Percentiles rank a stretch among this genome's conserved stretches.
These are phyloP conservation scores for Phytophthora lateralis DNA, from an alignment of 352 stramenopile species.

Conservation along the genomic window DNA sequence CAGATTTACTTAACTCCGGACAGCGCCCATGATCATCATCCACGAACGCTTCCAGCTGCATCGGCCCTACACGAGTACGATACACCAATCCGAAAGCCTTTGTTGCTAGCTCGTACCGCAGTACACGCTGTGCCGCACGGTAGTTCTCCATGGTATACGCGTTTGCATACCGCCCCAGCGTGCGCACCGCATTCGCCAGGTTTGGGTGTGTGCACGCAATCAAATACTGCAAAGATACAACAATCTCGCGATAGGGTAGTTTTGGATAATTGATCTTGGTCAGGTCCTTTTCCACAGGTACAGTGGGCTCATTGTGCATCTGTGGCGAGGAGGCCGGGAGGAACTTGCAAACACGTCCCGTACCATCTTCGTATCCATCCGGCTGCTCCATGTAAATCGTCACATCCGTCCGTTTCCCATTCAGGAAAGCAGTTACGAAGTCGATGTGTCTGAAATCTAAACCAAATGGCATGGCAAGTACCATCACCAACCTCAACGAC, in stretches of 20 bases:
- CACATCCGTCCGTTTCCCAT: background rate
- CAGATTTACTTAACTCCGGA: background rate
- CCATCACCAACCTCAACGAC: background rate
- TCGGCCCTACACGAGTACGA: background rate
- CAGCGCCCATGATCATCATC: background rate
- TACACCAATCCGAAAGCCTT: constrained; percentile 7
- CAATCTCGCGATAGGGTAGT: background rate
- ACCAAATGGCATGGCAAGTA: background rate
- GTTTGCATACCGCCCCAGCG: background rate
- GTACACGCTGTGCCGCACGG: background rate
- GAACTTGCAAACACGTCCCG: background rate
- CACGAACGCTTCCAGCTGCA: background rate
- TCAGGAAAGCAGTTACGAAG: background rate
- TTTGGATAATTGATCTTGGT: constrained; percentile 7
- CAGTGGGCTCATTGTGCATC: background rate
- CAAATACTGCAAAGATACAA: constrained; percentile 6
- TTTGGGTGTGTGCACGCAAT: constrained; percentile 2
- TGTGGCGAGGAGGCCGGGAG: background rate
- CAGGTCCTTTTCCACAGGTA: background rate
- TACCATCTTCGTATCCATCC: background rate
- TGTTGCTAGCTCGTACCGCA: constrained; percentile 3
- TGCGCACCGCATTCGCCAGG: constrained; percentile 2
- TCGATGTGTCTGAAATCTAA: background rate
- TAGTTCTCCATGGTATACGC: constrained; percentile 10
- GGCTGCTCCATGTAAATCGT: background rate